Evolutionary conservation across 208 protist genomes (phyloP).

Genomic region (Wallacemonas sp.): DNA sequence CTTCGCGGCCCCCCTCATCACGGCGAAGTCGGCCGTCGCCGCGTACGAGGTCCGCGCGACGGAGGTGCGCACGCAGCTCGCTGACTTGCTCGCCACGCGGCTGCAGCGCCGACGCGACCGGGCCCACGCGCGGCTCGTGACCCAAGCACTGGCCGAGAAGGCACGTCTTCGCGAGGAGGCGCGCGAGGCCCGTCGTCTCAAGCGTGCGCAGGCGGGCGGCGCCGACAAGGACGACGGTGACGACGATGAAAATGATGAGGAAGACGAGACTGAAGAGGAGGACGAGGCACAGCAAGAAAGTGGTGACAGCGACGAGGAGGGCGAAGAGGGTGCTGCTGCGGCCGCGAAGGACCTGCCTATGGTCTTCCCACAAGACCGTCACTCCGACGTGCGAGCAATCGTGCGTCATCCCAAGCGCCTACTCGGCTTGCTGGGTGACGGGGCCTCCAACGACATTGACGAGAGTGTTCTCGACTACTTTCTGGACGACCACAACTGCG

Average conservation of each 20-base stretch:
- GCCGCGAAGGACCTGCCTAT: conserved; percentile 7
- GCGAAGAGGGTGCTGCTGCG: not conserved
- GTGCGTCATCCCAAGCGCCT: not conserved
- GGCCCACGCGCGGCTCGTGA: conserved; percentile 30
- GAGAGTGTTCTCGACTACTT: conserved; percentile 22
- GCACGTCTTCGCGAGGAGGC: conserved; percentile 20
- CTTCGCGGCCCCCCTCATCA: conserved; percentile 68
- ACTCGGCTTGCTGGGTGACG: not conserved
- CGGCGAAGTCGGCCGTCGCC: conserved; percentile 29
- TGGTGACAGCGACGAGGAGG: conserved; percentile 13
- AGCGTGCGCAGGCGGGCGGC: conserved; percentile 9
- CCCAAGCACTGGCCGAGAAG: conserved; percentile 15
- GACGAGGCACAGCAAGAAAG: conserved; percentile 5
- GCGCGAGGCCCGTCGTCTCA: conserved; percentile 1
- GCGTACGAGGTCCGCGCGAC: conserved; percentile 52
- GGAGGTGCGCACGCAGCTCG: conserved; percentile 44
- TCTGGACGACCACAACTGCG: conserved; percentile 9
- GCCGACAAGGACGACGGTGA: conserved; percentile 10
- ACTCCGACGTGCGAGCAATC: not conserved
- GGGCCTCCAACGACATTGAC: not conserved
- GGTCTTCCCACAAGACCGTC: not conserved
- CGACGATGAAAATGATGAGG: conserved; percentile 6
- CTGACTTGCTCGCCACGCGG: conserved; percentile 41
- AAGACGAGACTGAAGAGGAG: conserved; percentile 10
- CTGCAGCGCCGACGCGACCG: conserved; percentile 56